A percentile compares a stretch with the other conserved stretches of the same genome.
phyloP scores from a whole-genome alignment of 106 monocot genomes.

The Allium cepa region DNA sequence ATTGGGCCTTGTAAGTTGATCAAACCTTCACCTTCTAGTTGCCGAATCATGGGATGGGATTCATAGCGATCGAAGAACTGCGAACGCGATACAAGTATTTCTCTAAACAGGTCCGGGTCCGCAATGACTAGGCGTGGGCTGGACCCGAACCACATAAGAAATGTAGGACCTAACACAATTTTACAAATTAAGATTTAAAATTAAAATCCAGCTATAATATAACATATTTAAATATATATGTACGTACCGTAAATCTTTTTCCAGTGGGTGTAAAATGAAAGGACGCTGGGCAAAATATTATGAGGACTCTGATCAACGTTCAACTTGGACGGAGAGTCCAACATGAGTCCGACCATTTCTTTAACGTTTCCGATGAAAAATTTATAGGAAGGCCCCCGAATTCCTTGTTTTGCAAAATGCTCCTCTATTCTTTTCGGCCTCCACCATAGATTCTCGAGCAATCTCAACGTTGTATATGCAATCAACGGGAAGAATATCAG shows the following conservation, averaged over 20 bases:
- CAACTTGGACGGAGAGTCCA: conserved; percentile 55
- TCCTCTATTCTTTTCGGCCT: conserved; percentile 56
- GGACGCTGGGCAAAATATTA: conserved; percentile 81
- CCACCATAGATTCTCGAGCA: conserved; percentile 57
- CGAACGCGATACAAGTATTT: conserved; percentile 49
- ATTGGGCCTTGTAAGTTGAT: conserved; percentile 74
- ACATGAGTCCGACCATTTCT: conserved; percentile 71
- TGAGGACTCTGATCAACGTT: conserved; percentile 41
- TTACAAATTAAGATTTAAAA: not conserved
- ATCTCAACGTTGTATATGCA: not conserved
- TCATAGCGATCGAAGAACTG: conserved; percentile 77
- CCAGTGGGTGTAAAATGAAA: conserved; percentile 89
- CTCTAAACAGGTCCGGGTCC: conserved; percentile 87
- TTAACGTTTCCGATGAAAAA: conserved; percentile 70
- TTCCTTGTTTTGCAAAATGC: conserved; percentile 71
- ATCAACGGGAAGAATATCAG: not conserved
- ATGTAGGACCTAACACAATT: conserved; percentile 52
- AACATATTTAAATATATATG: not conserved
- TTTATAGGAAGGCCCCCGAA: conserved; percentile 59
- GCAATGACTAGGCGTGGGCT: conserved; percentile 63
- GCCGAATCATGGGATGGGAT: conserved; percentile 80
- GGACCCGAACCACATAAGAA: conserved; percentile 90
- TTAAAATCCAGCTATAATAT: not conserved
- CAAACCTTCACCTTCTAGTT: conserved; percentile 90
- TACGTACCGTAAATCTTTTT: conserved; percentile 83